Evolutionary conservation across 179 eudicot genomes (phyloP).

Genomic region (Beta corolliflora): DNA sequence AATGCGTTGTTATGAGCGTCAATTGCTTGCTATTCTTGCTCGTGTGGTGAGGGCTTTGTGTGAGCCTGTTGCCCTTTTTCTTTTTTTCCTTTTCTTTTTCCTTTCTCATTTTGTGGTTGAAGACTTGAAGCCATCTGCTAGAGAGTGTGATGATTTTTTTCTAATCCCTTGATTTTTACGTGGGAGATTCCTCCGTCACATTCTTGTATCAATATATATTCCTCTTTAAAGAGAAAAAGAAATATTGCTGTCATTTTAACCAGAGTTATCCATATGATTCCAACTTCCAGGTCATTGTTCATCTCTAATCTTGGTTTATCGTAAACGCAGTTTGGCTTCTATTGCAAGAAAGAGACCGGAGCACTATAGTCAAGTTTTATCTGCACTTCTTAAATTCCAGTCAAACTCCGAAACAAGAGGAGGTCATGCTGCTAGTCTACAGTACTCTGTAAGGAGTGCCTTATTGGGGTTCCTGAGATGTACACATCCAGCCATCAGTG

Average conservation of each 20-base stretch:
- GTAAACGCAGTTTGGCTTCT: conserved; percentile 71
- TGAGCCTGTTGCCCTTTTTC: neutral
- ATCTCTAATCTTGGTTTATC: conserved; percentile 25
- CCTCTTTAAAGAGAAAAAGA: neutral
- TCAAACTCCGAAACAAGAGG: conserved; percentile 59
- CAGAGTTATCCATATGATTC: neutral
- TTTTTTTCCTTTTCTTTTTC: neutral
- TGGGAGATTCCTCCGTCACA: neutral
- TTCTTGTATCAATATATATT: neutral
- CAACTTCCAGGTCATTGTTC: conserved; percentile 10
- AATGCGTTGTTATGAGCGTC: neutral
- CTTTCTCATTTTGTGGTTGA: neutral
- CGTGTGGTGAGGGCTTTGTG: neutral
- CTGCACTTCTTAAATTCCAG: conserved; percentile 74
- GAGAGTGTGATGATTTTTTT: neutral
- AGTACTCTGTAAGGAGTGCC: conserved; percentile 86
- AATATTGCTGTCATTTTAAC: neutral
- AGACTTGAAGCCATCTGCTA: neutral
- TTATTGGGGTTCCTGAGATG: conserved; percentile 87
- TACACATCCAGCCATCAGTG: conserved; percentile 62
- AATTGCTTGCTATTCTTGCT: neutral
- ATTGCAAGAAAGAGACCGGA: conserved; percentile 82
- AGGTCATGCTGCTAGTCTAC: conserved; percentile 77
- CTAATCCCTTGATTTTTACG: no score
- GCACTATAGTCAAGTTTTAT: conserved; percentile 52